phyloP scores from a whole-genome alignment of 2,329 filamentous ascomycete genomes.

The Huntiella omanensis region DNA sequence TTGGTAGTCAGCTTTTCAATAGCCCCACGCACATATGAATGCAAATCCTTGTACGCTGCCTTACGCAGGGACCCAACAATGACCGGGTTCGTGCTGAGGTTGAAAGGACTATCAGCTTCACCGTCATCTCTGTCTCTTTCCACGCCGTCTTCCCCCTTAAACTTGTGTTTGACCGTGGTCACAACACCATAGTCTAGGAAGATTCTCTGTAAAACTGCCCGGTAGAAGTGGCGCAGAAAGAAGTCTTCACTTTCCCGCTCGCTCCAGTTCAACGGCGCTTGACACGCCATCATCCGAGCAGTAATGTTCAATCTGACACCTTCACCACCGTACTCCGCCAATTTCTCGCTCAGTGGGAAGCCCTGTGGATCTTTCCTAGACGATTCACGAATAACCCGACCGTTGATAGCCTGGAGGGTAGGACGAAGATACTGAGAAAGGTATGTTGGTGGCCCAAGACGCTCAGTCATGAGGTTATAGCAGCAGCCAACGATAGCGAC shows the following conservation, averaged over 20 bases:
- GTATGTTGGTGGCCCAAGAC: conserved; percentile 68
- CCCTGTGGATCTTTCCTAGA: conserved; percentile 69
- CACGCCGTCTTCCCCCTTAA: conserved; percentile 2
- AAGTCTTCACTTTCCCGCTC: conserved; percentile 62
- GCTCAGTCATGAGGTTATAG: conserved; percentile 90
- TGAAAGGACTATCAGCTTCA: conserved; percentile 23
- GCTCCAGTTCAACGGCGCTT: conserved; percentile 88
- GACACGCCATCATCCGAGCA: conserved; percentile 92
- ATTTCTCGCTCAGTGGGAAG: conserved; percentile 71
- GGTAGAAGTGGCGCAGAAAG: conserved; percentile 85
- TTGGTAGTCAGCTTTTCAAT: conserved; percentile 50
- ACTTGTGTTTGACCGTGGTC: conserved; percentile 30
- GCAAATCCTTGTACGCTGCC: conserved; percentile 56
- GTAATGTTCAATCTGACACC: conserved; percentile 86
- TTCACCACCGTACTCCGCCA: conserved; percentile 37
- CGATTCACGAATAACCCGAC: conserved; percentile 47
- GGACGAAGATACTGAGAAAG: conserved; percentile 65
- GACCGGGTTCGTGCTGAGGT: conserved; percentile 52
- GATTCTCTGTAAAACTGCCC: conserved; percentile 77
- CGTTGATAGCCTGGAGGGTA: conserved; percentile 45
- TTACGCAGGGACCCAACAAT: conserved; percentile 77
- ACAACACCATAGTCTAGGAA: conserved; percentile 73
- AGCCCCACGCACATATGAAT: conserved; percentile 62
- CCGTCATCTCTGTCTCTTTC: conserved; percentile 16
- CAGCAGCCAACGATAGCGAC: conserved; percentile 95